Percentiles rank a stretch among this genome's conserved stretches.
Evolutionary conservation across 371 early-diverging fungal species (phyloP).

Genomic region (Dinochytrium kinnereticum): DNA sequence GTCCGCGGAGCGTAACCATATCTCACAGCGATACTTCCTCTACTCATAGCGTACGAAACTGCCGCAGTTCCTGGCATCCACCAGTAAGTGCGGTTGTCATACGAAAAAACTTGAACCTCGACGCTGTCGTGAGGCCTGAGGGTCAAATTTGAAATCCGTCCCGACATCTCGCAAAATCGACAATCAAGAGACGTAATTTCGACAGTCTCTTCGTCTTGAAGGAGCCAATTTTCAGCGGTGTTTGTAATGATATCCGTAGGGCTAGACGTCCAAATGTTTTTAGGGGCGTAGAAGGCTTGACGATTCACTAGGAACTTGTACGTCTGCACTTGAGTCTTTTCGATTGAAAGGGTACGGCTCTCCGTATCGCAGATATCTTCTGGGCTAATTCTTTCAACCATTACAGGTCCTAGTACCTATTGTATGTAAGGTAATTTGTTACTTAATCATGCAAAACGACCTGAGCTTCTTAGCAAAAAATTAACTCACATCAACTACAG

Average conservation of each 20-base stretch:
- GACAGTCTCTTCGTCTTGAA: background rate
- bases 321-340: background rate
- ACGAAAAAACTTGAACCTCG: background rate
- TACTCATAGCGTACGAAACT: background rate
- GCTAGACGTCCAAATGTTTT: background rate
- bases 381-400: too few species aligned
- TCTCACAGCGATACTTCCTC: background rate
- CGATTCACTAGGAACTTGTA: background rate
- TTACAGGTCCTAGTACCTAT: too few species aligned
- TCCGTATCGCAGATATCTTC: background rate
- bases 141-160: background rate
- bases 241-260: background rate
- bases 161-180: background rate
- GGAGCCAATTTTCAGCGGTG: background rate
- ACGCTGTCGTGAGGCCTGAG: background rate
- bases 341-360: background rate
- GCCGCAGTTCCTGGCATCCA: conserved; percentile 4
- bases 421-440: background rate
- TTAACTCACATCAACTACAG: background rate
- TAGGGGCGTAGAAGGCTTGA: background rate
- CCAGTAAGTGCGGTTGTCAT: background rate
- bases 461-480: background rate
- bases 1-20: background rate
- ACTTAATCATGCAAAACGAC: background rate
- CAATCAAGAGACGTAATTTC: background rate